Evolutionary conservation across 2,329 filamentous ascomycete genomes (phyloP).

Genomic region (Hymenoscyphus fraxineus): DNA sequence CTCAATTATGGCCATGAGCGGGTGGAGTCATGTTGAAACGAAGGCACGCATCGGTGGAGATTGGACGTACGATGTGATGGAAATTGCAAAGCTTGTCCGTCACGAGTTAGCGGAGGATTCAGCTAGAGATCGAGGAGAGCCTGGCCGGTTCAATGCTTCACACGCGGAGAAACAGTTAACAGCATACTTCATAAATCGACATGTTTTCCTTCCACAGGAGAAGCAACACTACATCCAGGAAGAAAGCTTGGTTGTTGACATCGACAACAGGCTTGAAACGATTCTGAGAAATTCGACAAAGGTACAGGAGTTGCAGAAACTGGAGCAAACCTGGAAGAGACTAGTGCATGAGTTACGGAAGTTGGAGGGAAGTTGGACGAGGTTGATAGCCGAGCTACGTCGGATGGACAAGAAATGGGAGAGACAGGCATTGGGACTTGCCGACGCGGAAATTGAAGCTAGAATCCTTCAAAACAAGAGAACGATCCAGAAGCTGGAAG

Average conservation of each 20-base stretch:
- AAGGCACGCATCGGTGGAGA: not conserved
- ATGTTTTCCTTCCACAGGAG: not conserved
- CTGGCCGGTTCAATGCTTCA: not conserved
- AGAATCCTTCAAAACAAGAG: not conserved
- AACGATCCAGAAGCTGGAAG: not conserved
- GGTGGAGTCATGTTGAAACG: not conserved
- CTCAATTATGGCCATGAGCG: not conserved
- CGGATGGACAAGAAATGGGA: slow-evolving; percentile 1
- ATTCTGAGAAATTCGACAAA: not conserved
- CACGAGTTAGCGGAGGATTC: not conserved
- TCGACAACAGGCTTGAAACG: not conserved
- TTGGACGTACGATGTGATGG: slow-evolving; percentile 1
- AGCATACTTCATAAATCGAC: not conserved
- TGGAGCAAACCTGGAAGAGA: not conserved
- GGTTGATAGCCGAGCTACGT: not conserved
- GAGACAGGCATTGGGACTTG: not conserved
- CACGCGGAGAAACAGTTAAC: not conserved
- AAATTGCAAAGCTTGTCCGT: not conserved
- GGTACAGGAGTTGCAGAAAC: not conserved
- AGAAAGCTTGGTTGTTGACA: not conserved
- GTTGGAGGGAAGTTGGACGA: not conserved
- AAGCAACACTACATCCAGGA: not conserved
- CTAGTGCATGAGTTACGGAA: not conserved
- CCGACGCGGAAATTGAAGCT: not conserved
- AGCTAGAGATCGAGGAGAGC: not conserved